Evolutionary conservation across 257 asterid species (phyloP).

Genomic region (Rubia yunnanensis): DNA sequence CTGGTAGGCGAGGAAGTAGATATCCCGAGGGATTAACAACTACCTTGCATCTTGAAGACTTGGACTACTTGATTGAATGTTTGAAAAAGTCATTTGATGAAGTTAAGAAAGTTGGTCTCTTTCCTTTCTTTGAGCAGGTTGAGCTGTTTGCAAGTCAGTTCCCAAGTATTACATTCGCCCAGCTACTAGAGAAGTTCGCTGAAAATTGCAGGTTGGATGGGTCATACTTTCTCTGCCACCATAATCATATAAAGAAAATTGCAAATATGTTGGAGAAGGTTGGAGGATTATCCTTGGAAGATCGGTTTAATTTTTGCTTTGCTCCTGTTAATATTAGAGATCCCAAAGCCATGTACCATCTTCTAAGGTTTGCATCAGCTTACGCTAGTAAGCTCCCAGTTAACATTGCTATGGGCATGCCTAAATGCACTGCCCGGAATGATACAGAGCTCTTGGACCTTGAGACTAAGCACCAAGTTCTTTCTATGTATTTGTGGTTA

Average conservation of each 20-base stretch:
- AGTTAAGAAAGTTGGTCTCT: conserved; percentile 82
- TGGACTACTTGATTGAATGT: conserved; percentile 74
- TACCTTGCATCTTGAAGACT: conserved; percentile 67
- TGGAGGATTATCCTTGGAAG: conserved; percentile 67
- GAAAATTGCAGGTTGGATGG: conserved; percentile 70
- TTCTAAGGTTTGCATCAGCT: conserved; percentile 61
- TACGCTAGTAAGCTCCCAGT: conserved; percentile 72
- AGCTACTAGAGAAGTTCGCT: conserved; percentile 67
- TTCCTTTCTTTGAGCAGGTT: conserved; percentile 83
- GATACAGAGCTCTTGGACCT: conserved; percentile 95
- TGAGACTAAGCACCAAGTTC: conserved; percentile 83
- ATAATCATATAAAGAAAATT: conserved; percentile 61
- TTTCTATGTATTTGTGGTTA: conserved; percentile 91
- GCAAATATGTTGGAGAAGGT: conserved; percentile 80
- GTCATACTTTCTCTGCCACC: conserved; percentile 69
- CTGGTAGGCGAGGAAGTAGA: conserved; percentile 91
- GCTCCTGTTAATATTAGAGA: conserved; percentile 85
- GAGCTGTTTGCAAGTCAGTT: conserved; percentile 81
- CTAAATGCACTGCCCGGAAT: conserved; percentile 63
- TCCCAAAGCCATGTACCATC: conserved; percentile 91
- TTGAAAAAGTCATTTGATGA: conserved; percentile 77
- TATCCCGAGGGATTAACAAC: conserved; percentile 90
- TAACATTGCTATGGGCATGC: conserved; percentile 86
- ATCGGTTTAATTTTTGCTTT: conserved; percentile 87
- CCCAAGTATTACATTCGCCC: conserved; percentile 43